These are phyloP conservation scores for Baudoinia panamericana DNA, from an alignment of 495 filamentous ascomycete genomes.

Conservation along the genomic window DNA sequence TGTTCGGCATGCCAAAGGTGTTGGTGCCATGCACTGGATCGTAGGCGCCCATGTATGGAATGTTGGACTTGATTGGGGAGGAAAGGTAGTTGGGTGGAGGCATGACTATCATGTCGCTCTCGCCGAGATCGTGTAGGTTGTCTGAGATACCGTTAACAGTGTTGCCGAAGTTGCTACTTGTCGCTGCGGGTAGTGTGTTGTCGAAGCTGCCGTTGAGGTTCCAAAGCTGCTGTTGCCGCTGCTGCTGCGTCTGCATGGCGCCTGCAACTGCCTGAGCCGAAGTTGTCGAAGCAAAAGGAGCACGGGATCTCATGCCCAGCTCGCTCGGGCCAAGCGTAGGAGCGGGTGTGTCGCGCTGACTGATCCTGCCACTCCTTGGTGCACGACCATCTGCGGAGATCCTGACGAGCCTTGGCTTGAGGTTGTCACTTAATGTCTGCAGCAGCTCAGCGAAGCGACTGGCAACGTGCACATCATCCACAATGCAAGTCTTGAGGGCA, in stretches of 20 bases:
- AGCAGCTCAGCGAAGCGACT: conserved; percentile 88
- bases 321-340: neutral
- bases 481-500: conserved; percentile 70
- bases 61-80: conserved; percentile 15
- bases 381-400: conserved; percentile 22
- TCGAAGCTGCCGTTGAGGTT: conserved; percentile 5
- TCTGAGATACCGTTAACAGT: conserved; percentile 30
- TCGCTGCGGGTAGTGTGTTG: neutral
- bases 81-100: conserved; percentile 29
- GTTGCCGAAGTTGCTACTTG: conserved; percentile 21
- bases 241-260: neutral
- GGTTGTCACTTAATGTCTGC: conserved; percentile 39
- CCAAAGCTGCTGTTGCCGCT: conserved; percentile 17
- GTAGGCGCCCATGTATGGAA: conserved; percentile 2
- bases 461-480: conserved; percentile 93
- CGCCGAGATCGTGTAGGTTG: conserved; percentile 28
- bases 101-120: conserved; percentile 34
- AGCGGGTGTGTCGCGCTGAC: conserved; percentile 8
- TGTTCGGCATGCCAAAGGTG: conserved; percentile 11
- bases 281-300: too few species aligned
- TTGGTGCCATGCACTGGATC: conserved; percentile 2
- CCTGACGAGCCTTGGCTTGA: conserved; percentile 30
- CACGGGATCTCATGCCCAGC: neutral
- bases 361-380: conserved; percentile 17
- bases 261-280: neutral